Base-by-base conservation (phyloP, 768 basidiomycete genomes). In the Leccinum rimulosum region DNA sequence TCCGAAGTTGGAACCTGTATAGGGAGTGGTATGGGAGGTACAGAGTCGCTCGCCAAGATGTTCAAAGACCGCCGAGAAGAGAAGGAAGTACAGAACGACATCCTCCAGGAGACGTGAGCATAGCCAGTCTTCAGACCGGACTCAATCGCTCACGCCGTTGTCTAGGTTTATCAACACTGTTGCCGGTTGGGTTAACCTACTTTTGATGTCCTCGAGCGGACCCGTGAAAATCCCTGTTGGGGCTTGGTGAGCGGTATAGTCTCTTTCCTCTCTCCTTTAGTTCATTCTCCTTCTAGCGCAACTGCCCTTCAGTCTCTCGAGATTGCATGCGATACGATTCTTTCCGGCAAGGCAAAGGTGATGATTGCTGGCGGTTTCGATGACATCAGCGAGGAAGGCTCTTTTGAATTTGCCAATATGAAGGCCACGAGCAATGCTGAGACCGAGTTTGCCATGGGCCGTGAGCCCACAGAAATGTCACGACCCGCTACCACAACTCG, bases 361-460 rank as follows among this genome's bases (percentile, higher is more conserved):
- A 99, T 99, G 97, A 88, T 99, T 61, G 91, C 96, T 36, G 97
- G 97, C 72, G 97, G 97, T 58, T 98, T 95, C 77, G 97, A 99
- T 69, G 97, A 99, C 73, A 84, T 98, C 73, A 91, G 89, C 63
- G 97, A 99, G 75, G 97, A 99, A 76, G 97, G 96, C 17, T 98
- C 96, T 8, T 98, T 88, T 74, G 96, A 99, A 74, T 99, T 99
- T 75, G 97, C 95, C 52, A 98, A 98, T 80, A 99, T 99, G 97
- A 97, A 98, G 76, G 97, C 97, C 1, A 99, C 97, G 6, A 93
- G 91, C 76, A 98, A 96, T 69, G 89, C 95, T 1, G 93, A 95
- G 74, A 93, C 93, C 31, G 97, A 99, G 74, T 92, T 98, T 69
- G 96, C 95, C 4, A 97, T 97, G 91, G 97, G 97, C 61, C 95